A percentile compares a stretch with the other conserved stretches of the same genome.
phyloP scores from a whole-genome alignment of 148 eudicot species.

The Rhododendron williamsianum region DNA sequence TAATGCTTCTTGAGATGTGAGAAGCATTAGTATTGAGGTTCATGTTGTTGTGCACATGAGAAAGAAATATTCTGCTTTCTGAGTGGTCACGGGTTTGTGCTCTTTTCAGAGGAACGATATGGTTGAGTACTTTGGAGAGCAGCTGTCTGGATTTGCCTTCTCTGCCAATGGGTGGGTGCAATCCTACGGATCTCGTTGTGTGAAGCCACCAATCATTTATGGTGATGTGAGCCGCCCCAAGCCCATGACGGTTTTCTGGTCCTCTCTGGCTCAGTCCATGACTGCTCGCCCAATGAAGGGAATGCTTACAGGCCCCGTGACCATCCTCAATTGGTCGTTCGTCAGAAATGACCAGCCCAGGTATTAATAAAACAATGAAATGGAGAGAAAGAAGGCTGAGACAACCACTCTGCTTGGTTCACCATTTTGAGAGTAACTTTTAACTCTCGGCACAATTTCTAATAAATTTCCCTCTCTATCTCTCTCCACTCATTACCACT shows the following conservation, averaged over 20 bases:
- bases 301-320: conserved; percentile 92
- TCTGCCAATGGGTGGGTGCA: conserved; percentile 91
- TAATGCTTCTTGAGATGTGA: background rate
- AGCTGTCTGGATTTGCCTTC: conserved; percentile 91
- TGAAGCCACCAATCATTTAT: conserved; percentile 93
- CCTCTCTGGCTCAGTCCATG: conserved; percentile 85
- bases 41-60: background rate
- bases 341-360: conserved; percentile 96
- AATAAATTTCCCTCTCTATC: too few relatives aligned
- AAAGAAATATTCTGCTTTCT: background rate
- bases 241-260: conserved; percentile 95
- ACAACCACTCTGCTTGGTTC: too few relatives aligned
- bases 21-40: background rate
- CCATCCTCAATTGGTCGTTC: conserved; percentile 95
- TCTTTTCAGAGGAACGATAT: conserved; percentile 70
- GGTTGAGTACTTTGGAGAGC: conserved; percentile 99
- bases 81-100: conserved; percentile 2
- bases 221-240: conserved; percentile 99
- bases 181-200: conserved; percentile 93
- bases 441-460: too few relatives aligned
- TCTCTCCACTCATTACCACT: too few relatives aligned
- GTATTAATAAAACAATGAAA: conserved; percentile 26
- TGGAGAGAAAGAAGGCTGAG: background rate
- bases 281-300: conserved; percentile 97
- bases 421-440: too few relatives aligned